These are phyloP conservation scores for Xylaria longipes DNA, from an alignment of 495 filamentous ascomycete genomes.

Conservation along the genomic window DNA sequence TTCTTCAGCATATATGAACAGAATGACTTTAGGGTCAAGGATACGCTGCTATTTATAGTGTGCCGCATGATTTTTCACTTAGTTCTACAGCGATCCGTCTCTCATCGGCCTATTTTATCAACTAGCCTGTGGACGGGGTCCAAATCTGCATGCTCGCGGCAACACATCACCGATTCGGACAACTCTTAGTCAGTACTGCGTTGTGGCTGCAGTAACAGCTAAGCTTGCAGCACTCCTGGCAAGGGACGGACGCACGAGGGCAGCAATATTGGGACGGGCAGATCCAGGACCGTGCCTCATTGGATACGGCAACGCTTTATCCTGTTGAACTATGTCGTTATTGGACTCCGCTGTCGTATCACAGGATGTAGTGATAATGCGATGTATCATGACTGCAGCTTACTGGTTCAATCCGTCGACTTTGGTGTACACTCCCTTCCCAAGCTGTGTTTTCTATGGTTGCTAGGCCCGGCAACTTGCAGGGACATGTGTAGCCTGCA, in stretches of 20 bases:
- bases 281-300: not conserved
- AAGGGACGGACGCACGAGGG: not conserved
- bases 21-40: not conserved
- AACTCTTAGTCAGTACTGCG: not conserved
- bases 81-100: not conserved
- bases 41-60: not conserved
- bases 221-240: not conserved
- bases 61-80: not conserved
- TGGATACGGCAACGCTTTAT: not conserved
- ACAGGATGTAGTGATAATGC: slow-evolving; percentile 3
- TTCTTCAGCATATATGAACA: not conserved
- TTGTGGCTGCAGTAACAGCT: not conserved
- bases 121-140: not conserved
- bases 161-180: not conserved
- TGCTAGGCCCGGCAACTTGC: not conserved
- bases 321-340: not conserved
- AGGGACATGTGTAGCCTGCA: not conserved
- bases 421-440: not conserved
- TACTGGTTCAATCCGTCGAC: not conserved
- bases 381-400: not conserved
- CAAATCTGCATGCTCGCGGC: not conserved
- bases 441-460: not conserved
- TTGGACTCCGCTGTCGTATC: not conserved
- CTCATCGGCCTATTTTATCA: not conserved
- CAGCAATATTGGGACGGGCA: not conserved